Conservation (phyloP, 495 filamentous ascomycete genomes). For the Extremus antarcticus region DNA sequence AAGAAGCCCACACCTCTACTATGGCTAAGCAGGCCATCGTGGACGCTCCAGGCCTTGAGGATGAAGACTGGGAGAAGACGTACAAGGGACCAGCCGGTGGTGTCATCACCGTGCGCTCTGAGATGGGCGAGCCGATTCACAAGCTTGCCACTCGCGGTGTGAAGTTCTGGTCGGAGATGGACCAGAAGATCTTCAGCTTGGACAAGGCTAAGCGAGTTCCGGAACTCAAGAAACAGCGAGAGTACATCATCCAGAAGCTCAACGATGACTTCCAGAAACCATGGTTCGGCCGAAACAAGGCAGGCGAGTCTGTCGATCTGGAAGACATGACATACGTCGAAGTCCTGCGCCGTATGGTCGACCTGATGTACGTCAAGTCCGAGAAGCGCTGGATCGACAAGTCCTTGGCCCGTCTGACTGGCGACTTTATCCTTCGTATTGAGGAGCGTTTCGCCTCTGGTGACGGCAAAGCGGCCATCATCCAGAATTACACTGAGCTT, state of each 20-base stretch:
- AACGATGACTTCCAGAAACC: slow-evolving; percentile 98
- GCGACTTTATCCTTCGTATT: slow-evolving; percentile 88
- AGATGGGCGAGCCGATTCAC: slow-evolving; percentile 99
- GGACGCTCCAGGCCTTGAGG: slow-evolving; percentile 78
- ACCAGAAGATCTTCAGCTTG: slow-evolving; percentile 90
- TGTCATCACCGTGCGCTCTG: slow-evolving; percentile 91
- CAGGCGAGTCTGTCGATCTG: slow-evolving; percentile 75
- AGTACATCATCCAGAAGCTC: slow-evolving; percentile 94
- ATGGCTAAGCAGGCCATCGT: slow-evolving; percentile 92
- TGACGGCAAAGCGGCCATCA: slow-evolving; percentile 56
- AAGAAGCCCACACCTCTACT: slow-evolving; percentile 86
- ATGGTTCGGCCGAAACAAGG: slow-evolving; percentile 89
- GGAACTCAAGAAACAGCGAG: slow-evolving; percentile 81
- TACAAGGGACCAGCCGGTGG: slow-evolving; percentile 88
- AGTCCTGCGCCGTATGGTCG: slow-evolving; percentile 86
- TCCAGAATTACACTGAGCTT: slow-evolving; percentile 84
- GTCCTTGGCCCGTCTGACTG: slow-evolving; percentile 69
- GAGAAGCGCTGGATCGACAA: slow-evolving; percentile 89
- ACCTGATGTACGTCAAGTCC: slow-evolving; percentile 91
- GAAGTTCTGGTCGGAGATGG: slow-evolving; percentile 94
- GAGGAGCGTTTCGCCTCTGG: slow-evolving; percentile 79
- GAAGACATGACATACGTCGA: slow-evolving; percentile 98
- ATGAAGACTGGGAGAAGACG: slow-evolving; percentile 89
- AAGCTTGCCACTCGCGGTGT: slow-evolving; percentile 95
- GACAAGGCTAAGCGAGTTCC: slow-evolving; percentile 88